Conservation (phyloP, 2,329 filamentous ascomycete genomes). For the Sclerotinia trifoliorum region DNA sequence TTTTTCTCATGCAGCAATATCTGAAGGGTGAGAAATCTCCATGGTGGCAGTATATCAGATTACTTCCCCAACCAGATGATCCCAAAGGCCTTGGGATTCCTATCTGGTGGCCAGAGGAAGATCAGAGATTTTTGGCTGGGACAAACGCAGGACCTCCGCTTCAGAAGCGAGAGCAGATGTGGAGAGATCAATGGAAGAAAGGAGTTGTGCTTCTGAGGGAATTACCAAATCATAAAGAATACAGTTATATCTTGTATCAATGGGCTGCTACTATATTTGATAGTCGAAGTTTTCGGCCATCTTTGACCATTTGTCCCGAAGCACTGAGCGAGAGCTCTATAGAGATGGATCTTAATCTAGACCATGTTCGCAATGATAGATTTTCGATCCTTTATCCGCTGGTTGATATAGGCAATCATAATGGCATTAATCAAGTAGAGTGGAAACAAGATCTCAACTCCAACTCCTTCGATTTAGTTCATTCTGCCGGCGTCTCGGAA, state of each 20-base stretch:
- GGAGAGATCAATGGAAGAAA: constrained; percentile 34
- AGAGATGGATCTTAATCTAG: constrained; percentile 19
- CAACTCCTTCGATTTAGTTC: constrained; percentile 46
- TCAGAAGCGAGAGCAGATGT: constrained; percentile 30
- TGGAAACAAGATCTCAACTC: constrained; percentile 54
- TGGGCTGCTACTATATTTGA: constrained; percentile 67
- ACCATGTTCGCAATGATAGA: constrained; percentile 31
- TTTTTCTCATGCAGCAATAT: constrained; percentile 69
- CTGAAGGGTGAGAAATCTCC: constrained; percentile 57
- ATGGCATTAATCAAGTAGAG: constrained; percentile 55
- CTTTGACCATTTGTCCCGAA: constrained; percentile 47
- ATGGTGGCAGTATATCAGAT: constrained; percentile 67
- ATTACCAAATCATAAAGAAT: constrained; percentile 26
- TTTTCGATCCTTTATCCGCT: constrained; percentile 65
- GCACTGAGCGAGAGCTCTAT: not conserved
- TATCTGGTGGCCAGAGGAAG: constrained; percentile 62
- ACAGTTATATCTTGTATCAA: constrained; percentile 50
- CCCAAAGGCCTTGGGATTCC: constrained; percentile 54
- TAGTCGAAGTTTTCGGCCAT: constrained; percentile 63
- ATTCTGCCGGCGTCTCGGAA: constrained; percentile 46
- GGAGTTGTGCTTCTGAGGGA: constrained; percentile 29
- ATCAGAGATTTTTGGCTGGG: constrained; percentile 51
- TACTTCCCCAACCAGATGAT: constrained; percentile 61
- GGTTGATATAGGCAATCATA: constrained; percentile 71
- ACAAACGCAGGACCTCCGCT: constrained; percentile 39